A percentile compares a stretch with the other conserved stretches of the same genome.
These are phyloP conservation scores for Podospora sp. DNA, from an alignment of 495 filamentous ascomycete species.

Conservation along the genomic window DNA sequence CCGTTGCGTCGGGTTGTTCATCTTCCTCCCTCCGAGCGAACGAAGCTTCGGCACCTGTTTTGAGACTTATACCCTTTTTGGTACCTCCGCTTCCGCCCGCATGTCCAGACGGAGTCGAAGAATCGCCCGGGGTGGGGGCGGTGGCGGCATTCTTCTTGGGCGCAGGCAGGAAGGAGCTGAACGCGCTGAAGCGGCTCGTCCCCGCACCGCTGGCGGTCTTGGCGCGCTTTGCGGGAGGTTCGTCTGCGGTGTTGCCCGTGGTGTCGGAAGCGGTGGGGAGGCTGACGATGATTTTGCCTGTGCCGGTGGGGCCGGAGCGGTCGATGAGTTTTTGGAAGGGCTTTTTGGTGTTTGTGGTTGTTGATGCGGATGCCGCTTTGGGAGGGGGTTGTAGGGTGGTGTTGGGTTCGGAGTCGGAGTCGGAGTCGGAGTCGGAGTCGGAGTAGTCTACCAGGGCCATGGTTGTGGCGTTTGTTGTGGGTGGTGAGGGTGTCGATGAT, in stretches of 20 bases:
- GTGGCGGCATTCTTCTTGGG: slow-evolving; percentile 69
- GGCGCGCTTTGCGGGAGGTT: slow-evolving; percentile 71
- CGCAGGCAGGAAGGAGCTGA: slow-evolving; percentile 85
- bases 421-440: slow-evolving; percentile 79
- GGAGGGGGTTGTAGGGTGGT: slow-evolving; percentile 33
- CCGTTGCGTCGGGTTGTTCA: slow-evolving; percentile 24
- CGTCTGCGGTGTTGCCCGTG: slow-evolving; percentile 49
- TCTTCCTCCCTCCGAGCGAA: slow-evolving; percentile 61
- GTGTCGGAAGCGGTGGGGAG: slow-evolving; percentile 50
- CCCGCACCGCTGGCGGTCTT: slow-evolving; percentile 52
- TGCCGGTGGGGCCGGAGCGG: slow-evolving; percentile 65
- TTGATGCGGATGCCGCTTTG: slow-evolving; percentile 36
- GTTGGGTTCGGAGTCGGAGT: slow-evolving; percentile 61
- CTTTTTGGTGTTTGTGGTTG: slow-evolving; percentile 46
- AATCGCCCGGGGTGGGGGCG: no score
- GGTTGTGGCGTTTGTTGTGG: background rate
- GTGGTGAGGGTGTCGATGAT: background rate
- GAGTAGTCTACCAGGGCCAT: slow-evolving; percentile 85
- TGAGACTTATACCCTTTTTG: slow-evolving; percentile 63
- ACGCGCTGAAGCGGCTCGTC: slow-evolving; percentile 64
- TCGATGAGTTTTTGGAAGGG: slow-evolving; percentile 75
- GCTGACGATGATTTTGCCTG: slow-evolving; percentile 72
- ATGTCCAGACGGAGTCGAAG: no score
- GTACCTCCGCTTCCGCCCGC: slow-evolving; percentile 26
- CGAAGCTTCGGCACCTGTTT: slow-evolving; percentile 75